Evolutionary conservation across 2,329 filamentous ascomycete species (phyloP), one percentile per base, ranked within the genome.

Genomic region (Diaporthe citrichinensis): DNA sequence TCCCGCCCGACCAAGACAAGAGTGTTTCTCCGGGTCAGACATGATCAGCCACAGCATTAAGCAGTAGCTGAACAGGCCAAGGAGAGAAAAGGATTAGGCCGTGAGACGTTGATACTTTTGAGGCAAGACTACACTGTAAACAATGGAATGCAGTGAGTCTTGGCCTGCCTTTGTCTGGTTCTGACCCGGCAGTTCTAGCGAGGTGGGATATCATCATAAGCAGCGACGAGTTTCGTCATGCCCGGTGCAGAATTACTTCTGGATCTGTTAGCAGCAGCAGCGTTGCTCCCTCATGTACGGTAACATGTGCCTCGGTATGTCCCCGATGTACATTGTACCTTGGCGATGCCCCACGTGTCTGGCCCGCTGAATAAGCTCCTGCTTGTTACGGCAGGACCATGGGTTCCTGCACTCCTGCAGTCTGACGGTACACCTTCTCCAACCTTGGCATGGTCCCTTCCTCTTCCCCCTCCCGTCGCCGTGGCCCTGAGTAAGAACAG

Each of bases 281-380:
- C 7, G 6, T 10, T 49, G 44, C 4, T 49, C 7, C 41, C 15
- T 20, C 20, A 3, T 23, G 20, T 17, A 2, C 8, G 8, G 15
- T 49, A 49, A 49, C 44, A 49, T 9, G 2, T 8, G 17, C 7
- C 20, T 49, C 44, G 20, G 44, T 23, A 23, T 7, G 3, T 49
- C 17, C 3, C n/a, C 51, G 49, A 17, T 25, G n/a, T 31, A 55
- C 53, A 28, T 31, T 41, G 36, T 62, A 44, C 58, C 31, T 62
- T 44, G n/a, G 4, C 6, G 36, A 2, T 44, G 39, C 31, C 69
- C 57, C 57, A 51, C 57, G 71, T 72, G 71, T 41, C 55, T 67
- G 72, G 51, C 72, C 62, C 72, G 62, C 72, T 74, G 72, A 74
- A 74, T 69, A 74, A 74, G 72, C 72, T 74, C 51, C 61, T 36